phyloP scores from a whole-genome alignment of 1,139 yeast genomes.

The Waltiozyma sp. region DNA sequence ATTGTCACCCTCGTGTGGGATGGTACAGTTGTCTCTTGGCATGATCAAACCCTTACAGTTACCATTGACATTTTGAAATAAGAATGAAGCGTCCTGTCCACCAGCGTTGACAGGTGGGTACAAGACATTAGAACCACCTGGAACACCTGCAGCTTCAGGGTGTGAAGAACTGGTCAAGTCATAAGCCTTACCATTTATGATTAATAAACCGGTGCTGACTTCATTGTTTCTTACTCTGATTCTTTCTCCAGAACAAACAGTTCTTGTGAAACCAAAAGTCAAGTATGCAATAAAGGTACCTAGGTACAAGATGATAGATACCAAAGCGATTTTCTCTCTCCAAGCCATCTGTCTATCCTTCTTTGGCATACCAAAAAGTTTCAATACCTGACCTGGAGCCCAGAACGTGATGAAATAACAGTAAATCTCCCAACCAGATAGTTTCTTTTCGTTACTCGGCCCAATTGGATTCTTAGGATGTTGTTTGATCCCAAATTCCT shows the following conservation, averaged over 20 bases:
- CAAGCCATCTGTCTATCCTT: constrained; percentile 86
- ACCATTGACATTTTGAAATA: constrained; percentile 93
- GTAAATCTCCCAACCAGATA: constrained; percentile 72
- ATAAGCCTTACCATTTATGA: constrained; percentile 75
- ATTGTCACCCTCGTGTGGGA: constrained; percentile 51
- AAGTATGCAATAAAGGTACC: constrained; percentile 77
- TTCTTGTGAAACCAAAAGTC: constrained; percentile 83
- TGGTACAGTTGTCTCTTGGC: constrained; percentile 61
- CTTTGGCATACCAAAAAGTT: constrained; percentile 65
- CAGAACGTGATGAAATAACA: constrained; percentile 78
- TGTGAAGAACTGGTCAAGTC: constrained; percentile 62
- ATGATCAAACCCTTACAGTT: constrained; percentile 72
- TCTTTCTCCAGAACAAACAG: constrained; percentile 56
- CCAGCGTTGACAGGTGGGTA: constrained; percentile 86
- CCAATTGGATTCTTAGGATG: constrained; percentile 4
- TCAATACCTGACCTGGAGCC: constrained; percentile 75
- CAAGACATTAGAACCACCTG: constrained; percentile 53
- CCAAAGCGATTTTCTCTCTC: constrained; percentile 88
- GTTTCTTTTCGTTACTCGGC: constrained; percentile 16
- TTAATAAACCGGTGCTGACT: constrained; percentile 48
- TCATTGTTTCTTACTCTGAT: constrained; percentile 48
- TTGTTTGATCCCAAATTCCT: background rate
- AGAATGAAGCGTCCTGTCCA: constrained; percentile 77
- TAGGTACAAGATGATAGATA: constrained; percentile 60
- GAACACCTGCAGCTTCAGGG: constrained; percentile 72